A percentile compares a stretch with the other conserved stretches of the same genome.
phyloP scores from a whole-genome alignment of 495 filamentous ascomycete genomes.

The Penicillium simplicissimum region DNA sequence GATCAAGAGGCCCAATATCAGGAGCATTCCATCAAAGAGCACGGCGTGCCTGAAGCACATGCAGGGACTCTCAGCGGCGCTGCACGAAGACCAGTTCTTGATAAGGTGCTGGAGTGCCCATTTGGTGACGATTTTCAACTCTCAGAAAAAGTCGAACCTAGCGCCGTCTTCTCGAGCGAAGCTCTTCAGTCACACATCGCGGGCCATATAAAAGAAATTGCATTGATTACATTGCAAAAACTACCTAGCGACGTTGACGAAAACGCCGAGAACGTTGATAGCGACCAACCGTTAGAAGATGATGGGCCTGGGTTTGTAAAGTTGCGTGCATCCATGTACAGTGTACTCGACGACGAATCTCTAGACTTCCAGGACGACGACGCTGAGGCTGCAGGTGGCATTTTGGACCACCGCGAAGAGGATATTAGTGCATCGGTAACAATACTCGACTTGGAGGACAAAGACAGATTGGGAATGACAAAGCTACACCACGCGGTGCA shows the following conservation, averaged over 20 bases:
- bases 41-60: constrained; percentile 31
- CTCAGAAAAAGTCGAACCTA: constrained; percentile 26
- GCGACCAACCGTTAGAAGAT: constrained; percentile 32
- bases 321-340: constrained; percentile 34
- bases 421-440: constrained; percentile 26
- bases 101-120: constrained; percentile 31
- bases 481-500: constrained; percentile 34
- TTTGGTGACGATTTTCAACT: constrained; percentile 35
- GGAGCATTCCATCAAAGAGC: constrained; percentile 32
- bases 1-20: constrained; percentile 30
- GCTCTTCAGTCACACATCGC: constrained; percentile 35
- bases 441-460: constrained; percentile 31
- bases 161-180: constrained; percentile 31
- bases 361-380: constrained; percentile 31
- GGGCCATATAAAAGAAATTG: constrained; percentile 37
- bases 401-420: constrained; percentile 21
- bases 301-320: constrained; percentile 16
- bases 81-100: constrained; percentile 29
- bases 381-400: constrained; percentile 13
- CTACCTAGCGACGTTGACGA: constrained; percentile 32
- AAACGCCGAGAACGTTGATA: constrained; percentile 26
- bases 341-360: constrained; percentile 30
- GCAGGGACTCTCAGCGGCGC: constrained; percentile 29
- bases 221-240: constrained; percentile 36
- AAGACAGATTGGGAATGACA: constrained; percentile 29